A percentile compares a stretch with the other conserved stretches of the same genome.
Evolutionary conservation across 768 basidiomycete species (phyloP).

Genomic region (Agaricus blazei): DNA sequence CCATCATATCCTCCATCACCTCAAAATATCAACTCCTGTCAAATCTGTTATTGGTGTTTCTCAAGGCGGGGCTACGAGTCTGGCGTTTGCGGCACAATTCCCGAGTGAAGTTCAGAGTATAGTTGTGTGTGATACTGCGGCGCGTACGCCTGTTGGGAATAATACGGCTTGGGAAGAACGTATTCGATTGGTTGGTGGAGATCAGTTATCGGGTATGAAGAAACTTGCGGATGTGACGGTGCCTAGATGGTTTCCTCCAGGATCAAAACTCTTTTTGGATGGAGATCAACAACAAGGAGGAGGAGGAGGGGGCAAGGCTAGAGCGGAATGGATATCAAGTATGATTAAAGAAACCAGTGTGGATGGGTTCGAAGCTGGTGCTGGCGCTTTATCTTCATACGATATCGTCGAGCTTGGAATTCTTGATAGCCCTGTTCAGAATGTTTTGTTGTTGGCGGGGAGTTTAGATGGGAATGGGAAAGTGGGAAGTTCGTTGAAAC

Average conservation of each 20-base stretch:
- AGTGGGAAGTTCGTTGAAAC: conserved; percentile 33
- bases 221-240: conserved; percentile 36
- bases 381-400: conserved; percentile 40
- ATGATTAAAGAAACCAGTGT: conserved; percentile 37
- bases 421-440: conserved; percentile 20
- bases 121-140: conserved; percentile 44
- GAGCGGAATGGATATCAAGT: conserved; percentile 23
- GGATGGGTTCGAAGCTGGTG: conserved; percentile 41
- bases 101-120: conserved; percentile 30
- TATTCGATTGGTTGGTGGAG: conserved; percentile 30
- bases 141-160: conserved; percentile 40
- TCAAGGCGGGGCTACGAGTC: conserved; percentile 46
- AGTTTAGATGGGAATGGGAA: conserved; percentile 43
- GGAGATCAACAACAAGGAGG: not conserved
- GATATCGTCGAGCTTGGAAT: conserved; percentile 22
- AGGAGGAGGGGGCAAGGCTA: conserved; percentile 1
- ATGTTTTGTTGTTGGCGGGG: conserved; percentile 42
- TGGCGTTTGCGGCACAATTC: conserved; percentile 39
- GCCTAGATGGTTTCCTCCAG: conserved; percentile 44
- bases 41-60: conserved; percentile 48
- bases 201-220: conserved; percentile 31
- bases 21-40: conserved; percentile 24
- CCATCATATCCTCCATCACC: conserved; percentile 24
- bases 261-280: conserved; percentile 16
- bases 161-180: conserved; percentile 45